phyloP scores from a whole-genome alignment of 352 stramenopile genomes.

The Halophytophthora polymorphica region DNA sequence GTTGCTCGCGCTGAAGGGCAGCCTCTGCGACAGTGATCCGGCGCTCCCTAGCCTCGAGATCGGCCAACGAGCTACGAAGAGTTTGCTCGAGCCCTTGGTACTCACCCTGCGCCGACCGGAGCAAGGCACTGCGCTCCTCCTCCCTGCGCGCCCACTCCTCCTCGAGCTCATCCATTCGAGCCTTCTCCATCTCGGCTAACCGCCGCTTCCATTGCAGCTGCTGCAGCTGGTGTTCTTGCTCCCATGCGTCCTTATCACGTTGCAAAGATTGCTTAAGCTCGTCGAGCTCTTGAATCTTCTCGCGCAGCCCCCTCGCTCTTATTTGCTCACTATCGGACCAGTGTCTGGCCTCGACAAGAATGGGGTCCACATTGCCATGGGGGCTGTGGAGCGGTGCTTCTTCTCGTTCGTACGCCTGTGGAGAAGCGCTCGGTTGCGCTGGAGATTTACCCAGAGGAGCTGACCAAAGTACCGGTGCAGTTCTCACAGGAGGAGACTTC shows the following conservation, averaged over 20 bases:
- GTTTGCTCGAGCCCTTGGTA: conserved; percentile 70
- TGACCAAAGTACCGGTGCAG: no score
- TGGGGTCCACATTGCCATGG: conserved; percentile 1
- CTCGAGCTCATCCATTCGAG: conserved; percentile 72
- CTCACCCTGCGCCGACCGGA: conserved; percentile 53
- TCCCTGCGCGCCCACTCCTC: conserved; percentile 76
- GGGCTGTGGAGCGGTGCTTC: conserved; percentile 5
- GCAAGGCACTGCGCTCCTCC: conserved; percentile 59
- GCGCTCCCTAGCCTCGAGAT: conserved; percentile 61
- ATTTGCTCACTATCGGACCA: conserved; percentile 6
- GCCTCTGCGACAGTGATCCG: conserved; percentile 50
- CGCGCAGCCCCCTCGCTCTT: neutral
- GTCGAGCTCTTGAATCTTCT: conserved; percentile 20
- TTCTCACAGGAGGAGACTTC: no score
- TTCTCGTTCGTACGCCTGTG: neutral
- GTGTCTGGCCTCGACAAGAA: neutral
- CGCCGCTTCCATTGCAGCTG: conserved; percentile 56
- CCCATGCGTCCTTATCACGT: conserved; percentile 34
- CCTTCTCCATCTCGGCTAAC: conserved; percentile 52
- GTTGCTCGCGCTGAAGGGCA: conserved; percentile 53
- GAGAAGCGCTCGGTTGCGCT: no score
- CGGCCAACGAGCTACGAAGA: conserved; percentile 46
- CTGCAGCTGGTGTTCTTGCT: conserved; percentile 44
- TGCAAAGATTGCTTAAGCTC: conserved; percentile 32
- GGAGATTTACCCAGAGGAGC: no score